Base-by-base conservation (phyloP, 257 asterid genomes). In the Cordia subcordata region DNA sequence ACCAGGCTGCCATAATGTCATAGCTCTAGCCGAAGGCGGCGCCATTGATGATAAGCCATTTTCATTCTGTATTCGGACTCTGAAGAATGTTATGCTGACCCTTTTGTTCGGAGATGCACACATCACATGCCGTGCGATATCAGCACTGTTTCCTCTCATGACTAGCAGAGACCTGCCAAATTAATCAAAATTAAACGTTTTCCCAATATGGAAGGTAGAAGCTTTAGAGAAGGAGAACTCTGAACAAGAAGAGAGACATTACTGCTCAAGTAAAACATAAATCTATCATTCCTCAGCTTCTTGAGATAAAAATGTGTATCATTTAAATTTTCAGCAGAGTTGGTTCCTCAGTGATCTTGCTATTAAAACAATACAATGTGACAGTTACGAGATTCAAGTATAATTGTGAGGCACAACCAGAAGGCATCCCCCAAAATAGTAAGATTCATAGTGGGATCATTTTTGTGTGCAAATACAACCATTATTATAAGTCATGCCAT, bases 141-240 rank as follows among this genome's bases (percentile, higher is more conserved):
- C 97, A 11, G 97, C 84, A 61, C 99, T 89, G 60, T 82, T 86
- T 62, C 94, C 97, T 75, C 97, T 81, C 99, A 93, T 93, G 57
- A 93, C 92, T 51, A 93, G 35, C 35, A 89, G 85, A 61, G 97
- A 83, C 81, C 99, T 93, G 92, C 55, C 27, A 67, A 52, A 32
- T 8, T 50, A 37, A 14, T 21, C 11, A 32, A 49, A 67, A 61
- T 40, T 44, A 51, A 56, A 68, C 17, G 10, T 10, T 49, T 52
- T n/a, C 3, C 35, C 35, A 27, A 27, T 27, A 27, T 3, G 10
- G 10, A 3, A 42, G 15, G 47, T 42, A 42, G 10, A 42, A 42
- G 47, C 12, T 42, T 8, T 42, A 14, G 47, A 3, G 47, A 42
- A 2, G 47, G 12, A 27, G 35, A 27, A 27, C 3, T 27, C 35